Conservation (phyloP, 1,284 basidiomycete genomes). For the Ganoderma boninense region DNA sequence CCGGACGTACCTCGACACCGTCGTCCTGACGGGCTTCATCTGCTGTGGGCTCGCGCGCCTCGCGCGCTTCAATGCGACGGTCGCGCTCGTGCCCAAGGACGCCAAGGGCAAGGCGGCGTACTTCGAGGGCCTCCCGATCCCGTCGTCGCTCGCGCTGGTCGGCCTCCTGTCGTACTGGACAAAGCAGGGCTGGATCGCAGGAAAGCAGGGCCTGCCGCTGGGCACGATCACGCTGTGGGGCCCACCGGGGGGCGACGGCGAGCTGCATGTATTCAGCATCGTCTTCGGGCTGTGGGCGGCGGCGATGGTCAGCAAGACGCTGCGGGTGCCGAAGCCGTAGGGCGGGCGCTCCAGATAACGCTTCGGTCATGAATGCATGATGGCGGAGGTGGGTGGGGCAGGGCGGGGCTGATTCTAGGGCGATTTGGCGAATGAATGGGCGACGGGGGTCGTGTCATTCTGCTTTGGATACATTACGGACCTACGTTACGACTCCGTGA, state of each 20-base stretch:
- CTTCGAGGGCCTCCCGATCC: constrained; percentile 98
- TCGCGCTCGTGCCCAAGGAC: constrained; percentile 94
- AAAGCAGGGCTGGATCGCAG: constrained; percentile 84
- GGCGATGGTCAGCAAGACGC: constrained; percentile 95
- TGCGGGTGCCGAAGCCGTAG: constrained; percentile 82
- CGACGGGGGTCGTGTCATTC: constrained; percentile 3
- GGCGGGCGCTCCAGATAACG: neutral
- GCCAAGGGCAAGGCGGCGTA: constrained; percentile 88
- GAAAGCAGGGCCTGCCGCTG: constrained; percentile 77
- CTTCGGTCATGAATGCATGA: no score
- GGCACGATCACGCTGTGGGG: constrained; percentile 82
- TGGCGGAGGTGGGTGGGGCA: neutral
- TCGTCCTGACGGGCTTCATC: constrained; percentile 90
- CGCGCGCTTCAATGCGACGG: constrained; percentile 98
- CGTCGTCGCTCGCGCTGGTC: constrained; percentile 88
- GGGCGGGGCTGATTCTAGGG: neutral
- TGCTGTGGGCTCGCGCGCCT: constrained; percentile 96
- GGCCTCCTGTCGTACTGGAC: constrained; percentile 85
- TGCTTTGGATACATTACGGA: constrained; percentile 23
- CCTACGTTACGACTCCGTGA: constrained; percentile 25
- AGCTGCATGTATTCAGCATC: constrained; percentile 80
- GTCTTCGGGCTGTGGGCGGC: constrained; percentile 88
- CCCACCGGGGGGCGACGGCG: constrained; percentile 73
- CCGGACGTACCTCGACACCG: constrained; percentile 88
- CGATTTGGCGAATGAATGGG: neutral